phyloP scores from a whole-genome alignment of 2,329 filamentous ascomycete species.

The Neonectria magnoliae region DNA sequence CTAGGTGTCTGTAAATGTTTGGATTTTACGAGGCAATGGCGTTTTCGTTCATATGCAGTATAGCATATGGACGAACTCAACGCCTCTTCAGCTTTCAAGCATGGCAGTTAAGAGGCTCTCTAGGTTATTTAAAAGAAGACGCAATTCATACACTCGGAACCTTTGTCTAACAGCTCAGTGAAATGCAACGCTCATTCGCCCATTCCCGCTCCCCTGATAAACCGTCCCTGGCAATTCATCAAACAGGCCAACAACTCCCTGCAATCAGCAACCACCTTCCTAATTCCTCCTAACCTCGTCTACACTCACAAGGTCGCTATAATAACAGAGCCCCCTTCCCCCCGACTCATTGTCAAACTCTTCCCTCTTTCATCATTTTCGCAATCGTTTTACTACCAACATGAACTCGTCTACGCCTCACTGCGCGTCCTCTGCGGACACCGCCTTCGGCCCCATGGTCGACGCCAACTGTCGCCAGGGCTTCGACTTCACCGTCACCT shows the following conservation, averaged over 20 bases:
- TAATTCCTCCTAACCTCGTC: conserved; percentile 16
- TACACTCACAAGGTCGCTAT: neutral
- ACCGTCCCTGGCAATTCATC: too few species aligned
- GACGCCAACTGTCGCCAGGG: conserved; percentile 48
- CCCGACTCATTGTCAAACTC: neutral
- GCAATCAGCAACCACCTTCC: conserved; percentile 27
- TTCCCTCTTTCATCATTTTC: conserved; percentile 5
- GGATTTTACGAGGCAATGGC: too few species aligned
- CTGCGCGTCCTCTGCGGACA: conserved; percentile 38
- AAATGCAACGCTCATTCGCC: neutral
- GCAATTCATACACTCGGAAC: neutral
- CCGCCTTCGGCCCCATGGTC: conserved; percentile 41
- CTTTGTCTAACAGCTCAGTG: neutral
- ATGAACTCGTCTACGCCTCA: conserved; percentile 39
- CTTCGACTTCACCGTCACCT: conserved; percentile 62
- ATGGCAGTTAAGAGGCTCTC: too few species aligned
- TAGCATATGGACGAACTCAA: too few species aligned
- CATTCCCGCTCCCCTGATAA: too few species aligned
- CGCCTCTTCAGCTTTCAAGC: too few species aligned
- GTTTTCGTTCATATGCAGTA: too few species aligned
- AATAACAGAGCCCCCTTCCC: neutral
- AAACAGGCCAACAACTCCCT: too few species aligned
- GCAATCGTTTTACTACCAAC: neutral
- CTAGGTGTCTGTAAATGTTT: neutral
- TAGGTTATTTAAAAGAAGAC: too few species aligned